phyloP scores from a whole-genome alignment of 164 flowering plant species.

The Liquidambar formosana region DNA sequence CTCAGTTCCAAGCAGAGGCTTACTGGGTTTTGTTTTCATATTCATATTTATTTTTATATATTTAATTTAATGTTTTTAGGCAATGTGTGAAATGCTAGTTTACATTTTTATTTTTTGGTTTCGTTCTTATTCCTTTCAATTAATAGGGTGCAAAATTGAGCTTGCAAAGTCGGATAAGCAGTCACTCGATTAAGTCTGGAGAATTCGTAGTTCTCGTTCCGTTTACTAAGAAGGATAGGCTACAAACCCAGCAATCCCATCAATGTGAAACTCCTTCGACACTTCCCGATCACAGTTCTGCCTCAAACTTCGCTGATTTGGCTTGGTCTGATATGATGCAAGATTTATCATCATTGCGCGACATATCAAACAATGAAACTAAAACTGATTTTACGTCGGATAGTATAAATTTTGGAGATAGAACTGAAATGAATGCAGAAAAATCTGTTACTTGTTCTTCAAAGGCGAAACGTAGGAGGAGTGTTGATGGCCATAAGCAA shows the following conservation, averaged over 20 bases:
- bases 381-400: conserved; percentile 3
- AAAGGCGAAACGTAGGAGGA: conserved; percentile 32
- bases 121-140: neutral
- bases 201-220: conserved; percentile 82
- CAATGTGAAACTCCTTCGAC: conserved; percentile 7
- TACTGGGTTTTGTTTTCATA: too few species aligned
- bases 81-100: too few species aligned
- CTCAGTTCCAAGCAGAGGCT: too few species aligned
- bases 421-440: conserved; percentile 4
- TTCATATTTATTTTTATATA: too few species aligned
- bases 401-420: neutral
- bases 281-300: conserved; percentile 10
- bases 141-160: conserved; percentile 68
- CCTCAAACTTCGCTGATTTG: conserved; percentile 47
- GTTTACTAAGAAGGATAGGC: conserved; percentile 52
- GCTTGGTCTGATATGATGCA: conserved; percentile 71
- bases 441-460: conserved; percentile 6
- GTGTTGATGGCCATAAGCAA: too few species aligned
- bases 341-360: conserved; percentile 48
- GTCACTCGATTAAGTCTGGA: conserved; percentile 29
- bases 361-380: conserved; percentile 11
- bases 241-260: conserved; percentile 17
- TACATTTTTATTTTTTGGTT: too few species aligned
- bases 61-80: too few species aligned
- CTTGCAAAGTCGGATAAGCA: conserved; percentile 38